These are phyloP conservation scores for Cyclanthera cordifolia DNA, from an alignment of 306 rosid genomes.

Conservation along the genomic window DNA sequence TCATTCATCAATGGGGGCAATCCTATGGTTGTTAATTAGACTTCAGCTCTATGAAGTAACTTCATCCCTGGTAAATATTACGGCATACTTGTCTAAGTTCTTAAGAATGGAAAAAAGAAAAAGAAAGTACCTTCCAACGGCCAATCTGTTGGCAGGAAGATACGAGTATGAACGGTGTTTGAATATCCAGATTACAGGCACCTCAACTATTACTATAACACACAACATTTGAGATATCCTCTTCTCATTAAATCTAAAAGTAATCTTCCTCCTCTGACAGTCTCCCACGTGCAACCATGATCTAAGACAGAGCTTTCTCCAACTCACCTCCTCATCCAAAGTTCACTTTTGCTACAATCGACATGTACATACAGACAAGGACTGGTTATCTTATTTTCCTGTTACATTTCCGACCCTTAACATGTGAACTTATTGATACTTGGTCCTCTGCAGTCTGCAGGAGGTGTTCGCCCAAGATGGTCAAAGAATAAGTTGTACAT, in stretches of 20 bases:
- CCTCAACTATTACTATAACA: too few species aligned
- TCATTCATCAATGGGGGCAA: neutral
- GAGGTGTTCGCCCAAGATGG: neutral
- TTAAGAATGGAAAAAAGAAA: neutral
- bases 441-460: constrained; percentile 1
- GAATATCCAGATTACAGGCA: neutral
- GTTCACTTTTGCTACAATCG: neutral
- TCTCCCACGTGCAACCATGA: constrained; percentile 5
- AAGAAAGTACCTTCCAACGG: too few species aligned
- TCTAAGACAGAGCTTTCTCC: neutral
- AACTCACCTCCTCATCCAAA: neutral
- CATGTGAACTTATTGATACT: neutral
- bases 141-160: neutral
- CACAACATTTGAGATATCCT: too few species aligned
- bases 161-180: neutral
- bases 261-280: neutral
- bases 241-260: neutral
- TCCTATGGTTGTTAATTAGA: neutral
- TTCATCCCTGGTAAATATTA: too few species aligned
- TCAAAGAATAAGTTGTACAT: constrained; percentile 4
- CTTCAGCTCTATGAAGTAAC: too few species aligned
- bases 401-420: too few species aligned
- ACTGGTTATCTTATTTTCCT: too few species aligned
- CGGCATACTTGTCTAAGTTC: too few species aligned
- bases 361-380: neutral